Conservation (phyloP, 2,329 filamentous ascomycete species). For the Claviceps spartinae region DNA sequence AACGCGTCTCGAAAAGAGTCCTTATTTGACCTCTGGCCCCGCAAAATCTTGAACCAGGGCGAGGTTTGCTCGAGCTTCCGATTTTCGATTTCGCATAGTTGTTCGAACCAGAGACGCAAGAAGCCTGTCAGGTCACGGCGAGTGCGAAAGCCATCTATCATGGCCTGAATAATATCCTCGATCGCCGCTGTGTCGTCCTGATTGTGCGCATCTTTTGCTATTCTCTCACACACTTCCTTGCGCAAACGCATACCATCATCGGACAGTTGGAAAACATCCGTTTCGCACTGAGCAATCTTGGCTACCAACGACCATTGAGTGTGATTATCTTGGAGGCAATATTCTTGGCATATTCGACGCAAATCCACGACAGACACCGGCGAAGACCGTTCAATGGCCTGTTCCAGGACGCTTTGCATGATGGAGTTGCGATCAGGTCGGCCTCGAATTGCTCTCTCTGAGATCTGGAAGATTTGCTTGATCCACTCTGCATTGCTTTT, state of each 20-base stretch:
- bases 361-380: slow-evolving; percentile 27
- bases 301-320: slow-evolving; percentile 31
- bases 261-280: slow-evolving; percentile 31
- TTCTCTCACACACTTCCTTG: slow-evolving; percentile 24
- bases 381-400: slow-evolving; percentile 17
- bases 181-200: slow-evolving; percentile 12
- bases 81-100: slow-evolving; percentile 24
- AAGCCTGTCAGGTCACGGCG: slow-evolving; percentile 32
- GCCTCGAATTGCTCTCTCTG: slow-evolving; percentile 15
- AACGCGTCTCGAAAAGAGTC: slow-evolving; percentile 16
- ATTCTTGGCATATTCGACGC: slow-evolving; percentile 27
- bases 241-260: slow-evolving; percentile 27
- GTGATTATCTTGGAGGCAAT: slow-evolving; percentile 21
- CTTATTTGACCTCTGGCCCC: slow-evolving; percentile 6
- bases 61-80: slow-evolving; percentile 14
- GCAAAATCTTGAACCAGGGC: slow-evolving; percentile 20
- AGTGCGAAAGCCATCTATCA: slow-evolving; percentile 30
- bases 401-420: slow-evolving; percentile 18
- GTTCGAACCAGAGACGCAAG: slow-evolving; percentile 31
- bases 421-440: slow-evolving; percentile 15
- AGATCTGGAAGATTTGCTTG: slow-evolving; percentile 20
- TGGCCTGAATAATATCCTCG: slow-evolving; percentile 25
- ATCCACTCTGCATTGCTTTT: slow-evolving; percentile 26
- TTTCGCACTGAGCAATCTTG: slow-evolving; percentile 29
- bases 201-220: slow-evolving; percentile 11